Evolutionary conservation across 768 basidiomycete genomes (phyloP), one percentile per base, ranked within the genome.

Genomic region (Leccinum boreale): DNA sequence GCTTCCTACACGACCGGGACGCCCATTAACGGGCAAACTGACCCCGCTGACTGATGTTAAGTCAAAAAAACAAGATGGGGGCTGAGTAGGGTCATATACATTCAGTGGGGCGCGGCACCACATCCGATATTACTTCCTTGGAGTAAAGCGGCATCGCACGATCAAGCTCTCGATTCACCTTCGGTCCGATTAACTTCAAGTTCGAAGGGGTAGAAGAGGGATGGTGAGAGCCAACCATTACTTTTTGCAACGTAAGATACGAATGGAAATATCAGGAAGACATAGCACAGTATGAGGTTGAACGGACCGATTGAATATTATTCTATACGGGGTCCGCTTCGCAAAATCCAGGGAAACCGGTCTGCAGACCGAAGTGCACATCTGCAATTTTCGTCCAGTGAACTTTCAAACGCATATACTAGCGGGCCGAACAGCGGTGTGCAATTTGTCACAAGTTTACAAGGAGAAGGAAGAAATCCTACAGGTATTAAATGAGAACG

Each of bases 381-480:
- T 5, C 3, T 24, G 17, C 3, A 29, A 4, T 29, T 29, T 36
- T 55, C 17, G 19, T 36, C 7, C 28, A 8, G 23, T 26, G 26
- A 44, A 0, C 11, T 55, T 28, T 46, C n/a, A 21, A 31, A 26
- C 48, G 55, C 11, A 17, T n/a, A 56, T 11, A 14, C n/a, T 11
- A 17, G 14, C 44, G 29, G 42, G 46, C 12, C 39, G 12, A 17
- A 31, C 23, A 54, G 54, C 14, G 39, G 35, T 45, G 51, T 53
- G 36, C 50, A 46, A 24, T 31, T 3, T 23, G 31, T 50, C 53
- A 67, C 26, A 58, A 56, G 28, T 47, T 15, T 55, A 50, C 54
- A 56, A 60, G 58, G 53, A 12, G 31, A 31, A 33, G 52, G 56
- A 59, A 39, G 36, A 21, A 55, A 47, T 50, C 29, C 48, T 53